Evolutionary conservation across 192 early-diverging fungal species (phyloP).

Genomic region (Pecoramyces ruminantium): DNA sequence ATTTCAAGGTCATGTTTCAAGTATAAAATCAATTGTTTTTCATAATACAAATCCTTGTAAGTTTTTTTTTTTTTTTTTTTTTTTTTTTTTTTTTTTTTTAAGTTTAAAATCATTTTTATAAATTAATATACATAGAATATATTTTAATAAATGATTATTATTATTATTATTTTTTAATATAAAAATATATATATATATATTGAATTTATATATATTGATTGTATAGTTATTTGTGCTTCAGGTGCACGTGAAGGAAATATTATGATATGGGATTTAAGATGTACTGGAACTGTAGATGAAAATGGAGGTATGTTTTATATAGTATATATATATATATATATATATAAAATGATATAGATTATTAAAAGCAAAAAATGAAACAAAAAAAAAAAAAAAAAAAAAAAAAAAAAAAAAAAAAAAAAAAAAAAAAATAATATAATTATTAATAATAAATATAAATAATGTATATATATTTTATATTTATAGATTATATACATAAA

Average conservation of each 20-base stretch:
- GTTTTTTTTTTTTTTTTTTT: conserved; percentile 3
- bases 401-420: too few relatives aligned
- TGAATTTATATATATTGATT: neutral
- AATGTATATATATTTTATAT: neutral
- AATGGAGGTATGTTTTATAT: conserved; percentile 6
- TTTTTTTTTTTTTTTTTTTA: too few relatives aligned
- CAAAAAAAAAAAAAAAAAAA: too few relatives aligned
- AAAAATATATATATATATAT: neutral
- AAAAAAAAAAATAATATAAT: too few relatives aligned
- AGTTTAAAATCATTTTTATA: neutral
- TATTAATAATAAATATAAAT: conserved; percentile 8
- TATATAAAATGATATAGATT: too few relatives aligned
- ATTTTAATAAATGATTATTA: neutral
- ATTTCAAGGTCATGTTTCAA: conserved; percentile 49
- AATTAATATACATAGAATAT: neutral
- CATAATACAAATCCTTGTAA: conserved; percentile 34
- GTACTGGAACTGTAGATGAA: conserved; percentile 16
- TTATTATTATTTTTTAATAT: neutral
- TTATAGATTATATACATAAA: conserved; percentile 10
- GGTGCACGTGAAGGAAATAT: conserved; percentile 56
- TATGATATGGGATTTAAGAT: conserved; percentile 60
- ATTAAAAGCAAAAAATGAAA: too few relatives aligned
- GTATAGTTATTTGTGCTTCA: conserved; percentile 39
- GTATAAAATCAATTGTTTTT: conserved; percentile 51
- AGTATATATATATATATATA: neutral